These are phyloP conservation scores for Cyberlindnera maclurae DNA, from an alignment of 805 yeast genomes.

Conservation along the genomic window DNA sequence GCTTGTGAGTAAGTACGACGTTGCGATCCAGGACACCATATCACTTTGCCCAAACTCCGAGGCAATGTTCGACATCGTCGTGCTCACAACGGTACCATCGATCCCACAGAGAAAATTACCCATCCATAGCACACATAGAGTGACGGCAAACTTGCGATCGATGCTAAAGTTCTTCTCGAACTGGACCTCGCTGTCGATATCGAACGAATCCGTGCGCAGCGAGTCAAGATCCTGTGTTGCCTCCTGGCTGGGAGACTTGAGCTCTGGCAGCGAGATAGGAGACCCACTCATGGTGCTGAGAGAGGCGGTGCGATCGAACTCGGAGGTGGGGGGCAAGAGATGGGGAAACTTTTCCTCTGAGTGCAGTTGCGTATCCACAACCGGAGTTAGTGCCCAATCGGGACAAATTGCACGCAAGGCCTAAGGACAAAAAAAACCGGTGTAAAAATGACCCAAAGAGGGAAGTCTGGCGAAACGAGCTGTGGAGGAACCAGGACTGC, in stretches of 20 bases:
- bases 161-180: conserved; percentile 3
- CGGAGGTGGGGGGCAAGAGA: too few species aligned
- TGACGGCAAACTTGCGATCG: conserved; percentile 9
- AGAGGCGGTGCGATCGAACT: too few species aligned
- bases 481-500: too few species aligned
- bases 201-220: not conserved
- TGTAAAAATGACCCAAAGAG: too few species aligned
- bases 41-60: conserved; percentile 48
- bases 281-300: not conserved
- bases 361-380: not conserved
- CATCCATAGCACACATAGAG: conserved; percentile 31
- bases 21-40: conserved; percentile 61
- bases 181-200: not conserved
- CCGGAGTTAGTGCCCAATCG: not conserved
- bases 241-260: not conserved
- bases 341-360: too few species aligned
- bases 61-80: conserved; percentile 52
- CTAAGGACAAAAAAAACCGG: too few species aligned
- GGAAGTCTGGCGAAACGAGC: too few species aligned
- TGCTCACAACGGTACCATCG: conserved; percentile 55
- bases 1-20: conserved; percentile 59
- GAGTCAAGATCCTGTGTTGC: not conserved
- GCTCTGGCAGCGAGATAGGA: not conserved
- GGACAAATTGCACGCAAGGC: not conserved
- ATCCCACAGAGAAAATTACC: conserved; percentile 46